Percentiles rank a stretch among this genome's conserved stretches.
Evolutionary conservation across 148 eudicot species (phyloP).

Genomic region (Dianthus caryophyllus): DNA sequence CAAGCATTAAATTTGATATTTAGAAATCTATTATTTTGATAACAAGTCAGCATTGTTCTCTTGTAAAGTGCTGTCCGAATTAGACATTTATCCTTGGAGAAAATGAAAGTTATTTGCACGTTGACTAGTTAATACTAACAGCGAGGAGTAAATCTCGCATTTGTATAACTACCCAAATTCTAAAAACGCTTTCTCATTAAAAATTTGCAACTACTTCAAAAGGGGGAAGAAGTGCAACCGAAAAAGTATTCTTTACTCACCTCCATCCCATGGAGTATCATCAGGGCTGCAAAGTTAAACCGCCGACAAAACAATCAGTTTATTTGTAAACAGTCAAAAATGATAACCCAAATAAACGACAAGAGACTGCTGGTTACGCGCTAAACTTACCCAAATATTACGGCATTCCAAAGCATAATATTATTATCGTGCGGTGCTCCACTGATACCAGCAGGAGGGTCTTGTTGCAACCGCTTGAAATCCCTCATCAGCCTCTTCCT

Average conservation of each 20-base stretch:
- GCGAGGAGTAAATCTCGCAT: not conserved
- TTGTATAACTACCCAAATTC: not conserved
- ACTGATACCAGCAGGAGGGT: constrained; percentile 54
- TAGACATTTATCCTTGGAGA: not conserved
- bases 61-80: not conserved
- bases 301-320: constrained; percentile 20
- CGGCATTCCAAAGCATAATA: constrained; percentile 54
- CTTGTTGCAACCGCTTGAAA: constrained; percentile 56
- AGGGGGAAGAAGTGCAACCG: not conserved
- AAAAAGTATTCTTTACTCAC: constrained; percentile 24
- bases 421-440: constrained; percentile 55
- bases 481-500: constrained; percentile 52
- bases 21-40: not conserved
- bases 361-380: not conserved
- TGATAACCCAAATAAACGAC: not conserved
- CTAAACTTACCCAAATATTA: constrained; percentile 40
- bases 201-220: not conserved
- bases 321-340: constrained; percentile 14
- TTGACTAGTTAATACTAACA: not conserved
- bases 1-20: not conserved
- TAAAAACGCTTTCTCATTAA: not conserved
- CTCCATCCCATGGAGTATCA: constrained; percentile 61
- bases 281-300: constrained; percentile 43
- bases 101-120: not conserved
- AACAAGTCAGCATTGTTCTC: not conserved